phyloP scores from a whole-genome alignment of 2,329 filamentous ascomycete species.

The Phaeophleospora eucalypticola region DNA sequence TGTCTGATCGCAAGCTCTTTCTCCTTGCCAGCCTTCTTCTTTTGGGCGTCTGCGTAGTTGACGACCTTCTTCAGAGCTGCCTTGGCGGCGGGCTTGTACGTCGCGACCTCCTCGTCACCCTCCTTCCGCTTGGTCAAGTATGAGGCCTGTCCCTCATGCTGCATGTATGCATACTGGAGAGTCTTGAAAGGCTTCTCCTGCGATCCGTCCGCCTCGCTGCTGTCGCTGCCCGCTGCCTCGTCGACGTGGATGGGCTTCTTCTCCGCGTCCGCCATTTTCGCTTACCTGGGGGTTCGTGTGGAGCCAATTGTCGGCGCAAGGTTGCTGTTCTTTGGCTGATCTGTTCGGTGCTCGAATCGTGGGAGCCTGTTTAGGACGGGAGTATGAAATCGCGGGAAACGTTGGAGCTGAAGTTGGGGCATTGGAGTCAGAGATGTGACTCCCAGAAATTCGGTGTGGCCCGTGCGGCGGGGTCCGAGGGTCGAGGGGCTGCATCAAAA shows the following conservation, averaged over 20 bases:
- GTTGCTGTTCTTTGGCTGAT: too few relatives aligned
- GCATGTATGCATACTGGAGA: conserved; percentile 71
- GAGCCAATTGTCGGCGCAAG: too few relatives aligned
- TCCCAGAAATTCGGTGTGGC: too few relatives aligned
- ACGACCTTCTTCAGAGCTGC: conserved; percentile 80
- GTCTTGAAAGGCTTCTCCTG: conserved; percentile 77
- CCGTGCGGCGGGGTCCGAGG: too few relatives aligned
- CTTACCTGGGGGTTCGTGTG: neutral
- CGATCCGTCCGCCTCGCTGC: conserved; percentile 59
- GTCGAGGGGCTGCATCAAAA: too few relatives aligned
- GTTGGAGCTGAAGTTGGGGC: too few relatives aligned
- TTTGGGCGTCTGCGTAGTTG: conserved; percentile 68
- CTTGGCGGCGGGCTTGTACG: conserved; percentile 80
- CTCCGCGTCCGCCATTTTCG: conserved; percentile 29
- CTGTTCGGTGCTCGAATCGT: too few relatives aligned
- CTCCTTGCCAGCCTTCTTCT: conserved; percentile 81
- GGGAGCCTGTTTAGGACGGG: too few relatives aligned
- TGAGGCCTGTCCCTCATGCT: conserved; percentile 58
- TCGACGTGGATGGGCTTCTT: conserved; percentile 65
- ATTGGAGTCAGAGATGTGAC: too few relatives aligned
- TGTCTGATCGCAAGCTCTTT: conserved; percentile 67
- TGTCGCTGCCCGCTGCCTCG: conserved; percentile 69
- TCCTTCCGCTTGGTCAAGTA: conserved; percentile 66
- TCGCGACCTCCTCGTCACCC: conserved; percentile 61
- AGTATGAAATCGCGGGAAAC: too few relatives aligned